Conservation (phyloP, 2,329 filamentous ascomycete genomes). For the Cadophora luteo-olivacea region DNA sequence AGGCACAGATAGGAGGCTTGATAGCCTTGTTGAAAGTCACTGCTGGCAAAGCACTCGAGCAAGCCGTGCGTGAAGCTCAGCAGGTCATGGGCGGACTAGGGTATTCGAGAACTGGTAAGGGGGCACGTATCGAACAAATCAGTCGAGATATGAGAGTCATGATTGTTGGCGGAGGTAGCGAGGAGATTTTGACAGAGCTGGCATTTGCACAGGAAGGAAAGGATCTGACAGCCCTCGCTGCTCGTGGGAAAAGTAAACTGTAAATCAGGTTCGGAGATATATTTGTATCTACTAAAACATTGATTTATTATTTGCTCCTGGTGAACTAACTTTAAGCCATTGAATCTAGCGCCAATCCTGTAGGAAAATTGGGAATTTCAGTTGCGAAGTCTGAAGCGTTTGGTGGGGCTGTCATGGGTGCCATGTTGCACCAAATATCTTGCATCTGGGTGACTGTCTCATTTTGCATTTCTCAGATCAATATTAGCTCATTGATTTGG, state of each 20-base stretch:
- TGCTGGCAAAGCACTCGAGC: conserved; percentile 89
- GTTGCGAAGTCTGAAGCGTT: too few species aligned
- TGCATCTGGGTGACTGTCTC: too few species aligned
- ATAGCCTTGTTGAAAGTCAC: conserved; percentile 93
- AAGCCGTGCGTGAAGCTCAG: conserved; percentile 92
- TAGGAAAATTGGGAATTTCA: too few species aligned
- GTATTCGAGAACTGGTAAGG: conserved; percentile 90
- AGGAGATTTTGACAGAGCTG: conserved; percentile 97
- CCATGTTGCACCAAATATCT: too few species aligned
- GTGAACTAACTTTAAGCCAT: too few species aligned
- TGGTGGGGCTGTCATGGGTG: too few species aligned
- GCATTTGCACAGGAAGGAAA: conserved; percentile 86
- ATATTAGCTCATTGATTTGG: too few species aligned
- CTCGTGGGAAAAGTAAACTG: background rate
- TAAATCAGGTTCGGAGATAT: background rate
- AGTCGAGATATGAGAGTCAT: conserved; percentile 94
- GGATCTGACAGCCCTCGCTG: conserved; percentile 60
- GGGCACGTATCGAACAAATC: conserved; percentile 86
- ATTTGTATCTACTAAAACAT: too few species aligned
- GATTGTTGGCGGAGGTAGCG: conserved; percentile 89
- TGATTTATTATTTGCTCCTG: too few species aligned
- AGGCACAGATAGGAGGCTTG: conserved; percentile 84
- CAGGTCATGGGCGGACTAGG: conserved; percentile 95
- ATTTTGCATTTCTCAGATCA: too few species aligned
- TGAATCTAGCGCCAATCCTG: too few species aligned